Conservation (phyloP, 306 rosid genomes). For the Hylodesmum podocarpum region DNA sequence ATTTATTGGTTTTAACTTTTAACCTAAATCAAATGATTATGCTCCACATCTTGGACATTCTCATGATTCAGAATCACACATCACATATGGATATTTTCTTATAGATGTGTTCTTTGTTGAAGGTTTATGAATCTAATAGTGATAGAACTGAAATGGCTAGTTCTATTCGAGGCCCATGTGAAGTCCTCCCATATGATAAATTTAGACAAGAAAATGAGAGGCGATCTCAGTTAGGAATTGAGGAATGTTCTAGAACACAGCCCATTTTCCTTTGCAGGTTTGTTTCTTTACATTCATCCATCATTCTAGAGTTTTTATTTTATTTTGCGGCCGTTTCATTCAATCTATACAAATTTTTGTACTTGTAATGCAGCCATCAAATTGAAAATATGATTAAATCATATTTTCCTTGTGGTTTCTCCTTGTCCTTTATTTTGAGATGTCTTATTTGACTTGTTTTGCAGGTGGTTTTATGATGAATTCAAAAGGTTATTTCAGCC, state of each 20-base stretch:
- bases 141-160: conserved; percentile 65
- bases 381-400: background rate
- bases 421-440: background rate
- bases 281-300: conserved; percentile 29
- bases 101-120: conserved; percentile 15
- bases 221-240: conserved; percentile 46
- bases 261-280: conserved; percentile 92
- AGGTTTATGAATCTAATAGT: conserved; percentile 87
- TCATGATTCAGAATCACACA: conserved; percentile 13
- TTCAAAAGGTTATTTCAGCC: conserved; percentile 67
- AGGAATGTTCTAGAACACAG: conserved; percentile 40
- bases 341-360: background rate
- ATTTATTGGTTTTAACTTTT: background rate
- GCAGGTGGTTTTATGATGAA: conserved; percentile 83
- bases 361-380: background rate
- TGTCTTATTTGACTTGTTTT: conserved; percentile 22
- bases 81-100: conserved; percentile 21
- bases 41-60: conserved; percentile 18
- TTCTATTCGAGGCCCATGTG: conserved; percentile 73
- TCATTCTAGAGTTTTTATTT: background rate
- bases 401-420: background rate
- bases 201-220: conserved; percentile 73
- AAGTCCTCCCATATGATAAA: conserved; percentile 72
- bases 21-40: conserved; percentile 4
- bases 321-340: background rate